A percentile compares a stretch with the other conserved stretches of the same genome.
Evolutionary conservation across 2,329 filamentous ascomycete species (phyloP).

Genomic region (Tolypocladium endophyticum): DNA sequence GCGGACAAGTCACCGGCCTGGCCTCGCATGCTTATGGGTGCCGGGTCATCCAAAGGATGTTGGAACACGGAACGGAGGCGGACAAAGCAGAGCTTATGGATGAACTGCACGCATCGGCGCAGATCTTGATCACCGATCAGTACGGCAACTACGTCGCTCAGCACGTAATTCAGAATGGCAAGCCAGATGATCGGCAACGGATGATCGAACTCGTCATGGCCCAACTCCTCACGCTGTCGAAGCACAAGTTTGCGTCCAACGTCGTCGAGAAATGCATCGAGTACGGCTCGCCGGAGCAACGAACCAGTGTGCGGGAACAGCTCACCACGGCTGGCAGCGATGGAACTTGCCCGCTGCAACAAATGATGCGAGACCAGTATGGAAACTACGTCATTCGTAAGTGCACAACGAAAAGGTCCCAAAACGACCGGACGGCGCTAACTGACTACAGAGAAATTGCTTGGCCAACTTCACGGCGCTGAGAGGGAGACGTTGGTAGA

Average conservation of each 20-base stretch:
- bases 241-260: conserved; percentile 95
- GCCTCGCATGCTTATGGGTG: conserved; percentile 80
- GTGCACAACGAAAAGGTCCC: conserved; percentile 19
- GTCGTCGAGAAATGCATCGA: conserved; percentile 91
- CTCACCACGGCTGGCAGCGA: conserved; percentile 50
- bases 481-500: conserved; percentile 52
- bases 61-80: conserved; percentile 67
- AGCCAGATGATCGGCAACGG: conserved; percentile 57
- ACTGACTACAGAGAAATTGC: conserved; percentile 60
- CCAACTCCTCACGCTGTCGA: conserved; percentile 66
- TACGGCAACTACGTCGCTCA: conserved; percentile 97
- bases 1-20: conserved; percentile 61
- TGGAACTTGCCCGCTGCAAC: conserved; percentile 59
- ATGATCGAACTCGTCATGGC: conserved; percentile 66
- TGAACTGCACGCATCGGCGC: conserved; percentile 66
- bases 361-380: conserved; percentile 80
- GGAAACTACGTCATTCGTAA: conserved; percentile 96
- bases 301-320: conserved; percentile 54
- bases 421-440: conserved; percentile 10
- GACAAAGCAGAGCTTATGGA: conserved; percentile 63
- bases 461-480: conserved; percentile 48
- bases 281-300: conserved; percentile 58
- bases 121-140: conserved; percentile 68
- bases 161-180: conserved; percentile 75
- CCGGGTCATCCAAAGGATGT: conserved; percentile 82